phyloP scores from a whole-genome alignment of 495 filamentous ascomycete genomes.

The Pyronema domesticum region DNA sequence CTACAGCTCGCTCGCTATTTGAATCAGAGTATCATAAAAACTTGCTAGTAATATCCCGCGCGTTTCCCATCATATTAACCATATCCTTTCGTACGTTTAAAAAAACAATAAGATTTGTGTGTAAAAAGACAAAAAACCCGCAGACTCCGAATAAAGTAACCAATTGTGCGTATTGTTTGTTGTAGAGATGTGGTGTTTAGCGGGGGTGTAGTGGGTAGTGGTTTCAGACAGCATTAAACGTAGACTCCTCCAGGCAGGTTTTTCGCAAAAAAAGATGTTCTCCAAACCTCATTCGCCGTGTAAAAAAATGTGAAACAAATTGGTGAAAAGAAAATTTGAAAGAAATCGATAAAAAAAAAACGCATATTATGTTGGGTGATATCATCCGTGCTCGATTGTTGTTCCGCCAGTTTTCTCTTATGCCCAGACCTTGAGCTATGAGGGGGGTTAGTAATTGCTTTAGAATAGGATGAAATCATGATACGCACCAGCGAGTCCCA shows the following conservation, averaged over 20 bases:
- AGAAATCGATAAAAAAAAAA: constrained; percentile 24
- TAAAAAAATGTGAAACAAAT: constrained; percentile 24
- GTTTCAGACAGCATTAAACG: constrained; percentile 8
- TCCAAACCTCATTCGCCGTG: constrained; percentile 24
- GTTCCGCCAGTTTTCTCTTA: constrained; percentile 5
- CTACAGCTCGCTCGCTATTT: too few relatives aligned
- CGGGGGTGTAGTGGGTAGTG: too few relatives aligned
- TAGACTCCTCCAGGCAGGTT: constrained; percentile 11
- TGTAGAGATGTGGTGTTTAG: too few relatives aligned
- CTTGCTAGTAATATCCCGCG: constrained; percentile 2
- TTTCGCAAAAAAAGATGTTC: constrained; percentile 3
- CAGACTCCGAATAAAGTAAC: too few relatives aligned
- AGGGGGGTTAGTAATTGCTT: constrained; percentile 2
- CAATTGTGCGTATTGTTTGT: too few relatives aligned
- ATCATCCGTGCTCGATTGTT: not conserved
- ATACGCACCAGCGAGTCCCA: constrained; percentile 92
- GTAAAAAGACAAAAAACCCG: too few relatives aligned
- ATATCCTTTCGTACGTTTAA: not conserved
- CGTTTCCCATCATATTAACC: constrained; percentile 7
- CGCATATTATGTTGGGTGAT: constrained; percentile 18
- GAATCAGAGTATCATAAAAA: constrained; percentile 12
- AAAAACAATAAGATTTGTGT: too few relatives aligned
- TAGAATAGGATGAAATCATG: not conserved
- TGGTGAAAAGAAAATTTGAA: constrained; percentile 13
- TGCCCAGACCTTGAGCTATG: constrained; percentile 76